phyloP scores from a whole-genome alignment of 148 eudicot species.

The Rhododendron simsii region DNA sequence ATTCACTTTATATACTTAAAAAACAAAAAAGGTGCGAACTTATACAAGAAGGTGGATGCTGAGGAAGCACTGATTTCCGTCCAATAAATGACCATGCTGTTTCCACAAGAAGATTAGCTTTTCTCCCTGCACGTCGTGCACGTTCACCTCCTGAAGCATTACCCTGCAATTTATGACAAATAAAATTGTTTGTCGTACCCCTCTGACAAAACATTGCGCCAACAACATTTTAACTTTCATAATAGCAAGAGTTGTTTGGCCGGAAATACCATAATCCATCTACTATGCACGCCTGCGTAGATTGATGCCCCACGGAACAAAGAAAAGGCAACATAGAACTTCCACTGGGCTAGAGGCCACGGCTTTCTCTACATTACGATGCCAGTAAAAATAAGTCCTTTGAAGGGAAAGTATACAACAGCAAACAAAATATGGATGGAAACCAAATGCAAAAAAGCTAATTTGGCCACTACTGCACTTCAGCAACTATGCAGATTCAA shows the following conservation, averaged over 20 bases:
- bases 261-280: conserved; percentile 76
- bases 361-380: conserved; percentile 65
- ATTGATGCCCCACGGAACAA: conserved; percentile 92
- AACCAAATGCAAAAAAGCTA: neutral
- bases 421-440: neutral
- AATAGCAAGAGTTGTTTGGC: neutral
- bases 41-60: conserved; percentile 55
- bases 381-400: conserved; percentile 7
- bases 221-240: neutral
- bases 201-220: neutral
- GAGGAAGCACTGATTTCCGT: conserved; percentile 61
- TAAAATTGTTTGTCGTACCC: neutral
- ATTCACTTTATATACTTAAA: neutral
- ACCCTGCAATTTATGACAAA: conserved; percentile 47
- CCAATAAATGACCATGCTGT: conserved; percentile 67
- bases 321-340: conserved; percentile 91
- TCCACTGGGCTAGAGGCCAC: conserved; percentile 93
- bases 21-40: neutral
- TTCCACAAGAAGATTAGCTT: conserved; percentile 55
- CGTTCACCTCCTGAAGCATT: conserved; percentile 91
- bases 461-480: neutral
- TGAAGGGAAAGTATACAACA: neutral
- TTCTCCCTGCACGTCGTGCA: conserved; percentile 61
- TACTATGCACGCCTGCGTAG: conserved; percentile 74
- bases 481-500: neutral